Evolutionary conservation across 192 early-diverging fungal genomes (phyloP).

Genomic region (Entomortierella beljakovae): DNA sequence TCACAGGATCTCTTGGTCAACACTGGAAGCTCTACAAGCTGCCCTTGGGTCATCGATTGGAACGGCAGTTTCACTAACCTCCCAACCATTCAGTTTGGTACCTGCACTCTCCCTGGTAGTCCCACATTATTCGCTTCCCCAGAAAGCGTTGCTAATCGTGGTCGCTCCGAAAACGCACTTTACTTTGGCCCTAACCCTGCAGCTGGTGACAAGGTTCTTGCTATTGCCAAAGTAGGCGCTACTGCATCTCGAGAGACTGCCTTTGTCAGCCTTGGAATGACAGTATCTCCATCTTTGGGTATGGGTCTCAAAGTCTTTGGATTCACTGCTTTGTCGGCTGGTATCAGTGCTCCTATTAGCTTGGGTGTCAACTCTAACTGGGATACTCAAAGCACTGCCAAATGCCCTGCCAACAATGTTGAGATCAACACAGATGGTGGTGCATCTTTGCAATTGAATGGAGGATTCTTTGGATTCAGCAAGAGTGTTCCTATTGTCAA

Average conservation of each 20-base stretch:
- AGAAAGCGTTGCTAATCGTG: not conserved
- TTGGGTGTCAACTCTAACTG: conserved; percentile 33
- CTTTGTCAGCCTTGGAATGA: conserved; percentile 22
- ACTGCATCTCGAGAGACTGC: conserved; percentile 26
- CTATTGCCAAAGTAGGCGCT: not conserved
- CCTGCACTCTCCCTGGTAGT: conserved; percentile 33
- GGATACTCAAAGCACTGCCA: conserved; percentile 19
- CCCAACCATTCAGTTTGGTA: conserved; percentile 41
- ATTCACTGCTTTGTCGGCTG: conserved; percentile 11
- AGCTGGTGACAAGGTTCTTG: not conserved
- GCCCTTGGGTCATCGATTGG: conserved; percentile 49
- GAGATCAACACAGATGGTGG: conserved; percentile 17
- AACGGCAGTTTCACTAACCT: conserved; percentile 16
- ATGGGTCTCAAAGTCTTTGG: conserved; percentile 32
- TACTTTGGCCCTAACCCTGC: conserved; percentile 26
- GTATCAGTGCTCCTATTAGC: conserved; percentile 18
- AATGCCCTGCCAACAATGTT: conserved; percentile 32
- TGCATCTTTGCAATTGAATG: conserved; percentile 15
- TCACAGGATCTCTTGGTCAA: conserved; percentile 44
- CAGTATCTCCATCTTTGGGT: conserved; percentile 14
- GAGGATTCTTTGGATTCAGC: conserved; percentile 38
- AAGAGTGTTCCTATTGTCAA: conserved; percentile 18
- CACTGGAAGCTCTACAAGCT: conserved; percentile 25
- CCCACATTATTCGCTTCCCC: conserved; percentile 14
- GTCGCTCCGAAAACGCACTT: not conserved